A percentile compares a stretch with the other conserved stretches of the same genome.
These are phyloP conservation scores for Venturia pyrina DNA, from an alignment of 2,329 filamentous ascomycete genomes.

Conservation along the genomic window DNA sequence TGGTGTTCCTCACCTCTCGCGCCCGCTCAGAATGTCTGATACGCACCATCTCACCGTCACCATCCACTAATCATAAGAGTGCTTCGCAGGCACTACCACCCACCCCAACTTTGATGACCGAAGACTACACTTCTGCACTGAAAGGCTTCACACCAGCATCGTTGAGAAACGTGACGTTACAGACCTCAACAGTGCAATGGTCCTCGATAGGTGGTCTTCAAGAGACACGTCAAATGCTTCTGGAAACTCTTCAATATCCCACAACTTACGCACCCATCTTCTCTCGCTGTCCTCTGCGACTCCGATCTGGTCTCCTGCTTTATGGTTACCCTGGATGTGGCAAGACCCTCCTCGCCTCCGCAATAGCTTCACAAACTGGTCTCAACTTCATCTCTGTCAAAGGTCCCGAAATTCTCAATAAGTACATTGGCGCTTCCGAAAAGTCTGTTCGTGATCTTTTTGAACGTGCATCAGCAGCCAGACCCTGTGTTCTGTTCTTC, in stretches of 20 bases:
- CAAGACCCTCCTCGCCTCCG: slow-evolving; percentile 89
- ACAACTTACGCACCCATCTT: slow-evolving; percentile 98
- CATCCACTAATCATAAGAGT: slow-evolving; percentile 31
- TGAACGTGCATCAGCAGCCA: slow-evolving; percentile 79
- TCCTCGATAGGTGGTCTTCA: slow-evolving; percentile 81
- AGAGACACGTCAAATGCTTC: slow-evolving; percentile 77
- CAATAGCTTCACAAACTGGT: slow-evolving; percentile 94
- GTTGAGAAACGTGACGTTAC: slow-evolving; percentile 84
- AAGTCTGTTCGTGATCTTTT: slow-evolving; percentile 95
- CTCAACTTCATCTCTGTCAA: slow-evolving; percentile 99
- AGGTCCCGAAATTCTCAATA: slow-evolving; percentile 95
- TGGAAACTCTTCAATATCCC: slow-evolving; percentile 93
- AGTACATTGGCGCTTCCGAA: slow-evolving; percentile 96
- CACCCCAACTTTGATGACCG: slow-evolving; percentile 46
- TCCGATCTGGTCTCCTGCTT: slow-evolving; percentile 83
- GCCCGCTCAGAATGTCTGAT: slow-evolving; percentile 90
- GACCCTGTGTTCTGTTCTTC: slow-evolving; percentile 93
- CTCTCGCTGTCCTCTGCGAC: slow-evolving; percentile 84
- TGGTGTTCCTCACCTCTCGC: slow-evolving; percentile 73
- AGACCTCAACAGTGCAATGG: slow-evolving; percentile 87
- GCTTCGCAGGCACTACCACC: slow-evolving; percentile 12
- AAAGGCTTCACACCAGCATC: slow-evolving; percentile 93
- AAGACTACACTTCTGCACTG: slow-evolving; percentile 75
- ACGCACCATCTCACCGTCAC: slow-evolving; percentile 54
- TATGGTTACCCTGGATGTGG: slow-evolving; percentile 96